phyloP scores from a whole-genome alignment of 1,139 yeast genomes.

The Scheffersomyces illinoinensis region DNA sequence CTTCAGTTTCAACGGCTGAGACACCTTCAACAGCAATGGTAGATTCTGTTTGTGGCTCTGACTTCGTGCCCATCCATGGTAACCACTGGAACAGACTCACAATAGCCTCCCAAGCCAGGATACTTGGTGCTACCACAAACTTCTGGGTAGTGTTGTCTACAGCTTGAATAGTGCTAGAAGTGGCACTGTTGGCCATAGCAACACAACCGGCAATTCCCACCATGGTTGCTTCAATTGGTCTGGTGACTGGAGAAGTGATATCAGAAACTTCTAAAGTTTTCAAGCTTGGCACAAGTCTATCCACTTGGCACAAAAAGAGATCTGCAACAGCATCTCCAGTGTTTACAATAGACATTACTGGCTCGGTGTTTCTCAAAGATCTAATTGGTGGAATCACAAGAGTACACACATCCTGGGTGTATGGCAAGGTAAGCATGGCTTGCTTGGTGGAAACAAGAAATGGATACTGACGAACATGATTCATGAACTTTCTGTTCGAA shows the following conservation, averaged over 20 bases:
- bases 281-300: conserved; percentile 34
- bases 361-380: conserved; percentile 23
- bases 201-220: conserved; percentile 31
- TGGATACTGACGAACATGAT: conserved; percentile 28
- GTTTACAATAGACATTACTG: conserved; percentile 25
- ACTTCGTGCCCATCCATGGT: not conserved
- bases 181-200: conserved; percentile 12
- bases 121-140: not conserved
- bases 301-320: conserved; percentile 34
- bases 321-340: conserved; percentile 34
- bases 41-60: not conserved
- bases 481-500: conserved; percentile 9
- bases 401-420: conserved; percentile 12
- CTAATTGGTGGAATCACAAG: conserved; percentile 16
- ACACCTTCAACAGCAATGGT: not conserved
- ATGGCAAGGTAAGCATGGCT: conserved; percentile 21
- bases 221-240: conserved; percentile 39
- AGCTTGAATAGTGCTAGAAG: conserved; percentile 2
- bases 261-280: conserved; percentile 41
- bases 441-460: conserved; percentile 20
- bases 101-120: not conserved
- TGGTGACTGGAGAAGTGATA: conserved; percentile 42
- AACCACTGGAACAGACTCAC: not conserved
- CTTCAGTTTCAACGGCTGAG: conserved; percentile 1
- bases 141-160: conserved; percentile 1